A percentile compares a stretch with the other conserved stretches of the same genome.
These are phyloP conservation scores for Pseudogymnoascus sp. DNA, from an alignment of 2,329 filamentous ascomycete species.

Conservation along the genomic window DNA sequence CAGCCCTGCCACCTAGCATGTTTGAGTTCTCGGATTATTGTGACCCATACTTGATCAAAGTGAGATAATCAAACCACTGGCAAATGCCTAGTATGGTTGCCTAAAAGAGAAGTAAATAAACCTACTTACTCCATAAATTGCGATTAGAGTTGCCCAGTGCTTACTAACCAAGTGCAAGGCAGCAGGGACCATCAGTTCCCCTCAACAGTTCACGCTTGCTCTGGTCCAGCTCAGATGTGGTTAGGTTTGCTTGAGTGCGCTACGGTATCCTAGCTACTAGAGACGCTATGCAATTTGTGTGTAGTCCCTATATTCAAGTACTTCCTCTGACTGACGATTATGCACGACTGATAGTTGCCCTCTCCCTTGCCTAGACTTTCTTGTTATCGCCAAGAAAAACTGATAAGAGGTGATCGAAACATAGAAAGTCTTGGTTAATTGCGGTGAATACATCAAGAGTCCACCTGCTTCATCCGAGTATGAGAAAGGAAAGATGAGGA, in stretches of 20 bases:
- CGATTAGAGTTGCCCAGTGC: conserved; percentile 14
- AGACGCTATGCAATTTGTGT: not conserved
- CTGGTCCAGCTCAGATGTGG: not conserved
- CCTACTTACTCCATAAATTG: not conserved
- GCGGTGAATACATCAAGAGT: not conserved
- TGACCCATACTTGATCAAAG: not conserved
- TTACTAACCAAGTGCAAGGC: conserved; percentile 6
- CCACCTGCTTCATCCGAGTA: not conserved
- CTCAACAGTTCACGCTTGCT: not conserved
- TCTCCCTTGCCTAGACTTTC: not conserved
- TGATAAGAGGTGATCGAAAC: not conserved
- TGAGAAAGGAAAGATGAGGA: not conserved
- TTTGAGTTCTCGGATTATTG: not conserved
- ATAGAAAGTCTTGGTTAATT: not conserved
- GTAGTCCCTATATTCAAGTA: not conserved
- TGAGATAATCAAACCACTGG: not conserved
- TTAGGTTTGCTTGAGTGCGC: not conserved
- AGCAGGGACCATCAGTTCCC: too few species aligned
- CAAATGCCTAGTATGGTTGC: not conserved
- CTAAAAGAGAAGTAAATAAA: not conserved
- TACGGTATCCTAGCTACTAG: not conserved
- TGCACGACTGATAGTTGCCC: not conserved
- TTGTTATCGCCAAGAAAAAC: not conserved
- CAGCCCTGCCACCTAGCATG: not conserved
- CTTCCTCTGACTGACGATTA: not conserved